phyloP scores from a whole-genome alignment of 306 rosid genomes.

The Cucurbita moschata region DNA sequence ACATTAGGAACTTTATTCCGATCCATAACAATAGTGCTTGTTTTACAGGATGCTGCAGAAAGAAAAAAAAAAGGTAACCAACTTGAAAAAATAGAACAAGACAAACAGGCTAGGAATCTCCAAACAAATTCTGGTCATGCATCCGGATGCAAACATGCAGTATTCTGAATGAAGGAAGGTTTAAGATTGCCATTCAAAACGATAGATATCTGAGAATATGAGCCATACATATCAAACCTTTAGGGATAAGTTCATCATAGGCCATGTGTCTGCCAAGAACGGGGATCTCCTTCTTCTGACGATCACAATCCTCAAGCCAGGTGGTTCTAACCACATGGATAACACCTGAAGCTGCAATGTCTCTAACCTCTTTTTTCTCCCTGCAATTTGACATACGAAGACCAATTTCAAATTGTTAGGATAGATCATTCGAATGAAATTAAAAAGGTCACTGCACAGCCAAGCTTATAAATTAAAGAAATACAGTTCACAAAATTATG shows the following conservation, averaged over 20 bases:
- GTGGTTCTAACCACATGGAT: constrained; percentile 52
- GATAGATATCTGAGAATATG: neutral
- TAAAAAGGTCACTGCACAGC: neutral
- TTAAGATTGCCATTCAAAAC: neutral
- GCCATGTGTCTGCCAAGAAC: constrained; percentile 59
- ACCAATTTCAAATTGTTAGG: neutral
- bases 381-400: constrained; percentile 21
- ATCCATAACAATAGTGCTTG: constrained; percentile 21
- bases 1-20: constrained; percentile 27
- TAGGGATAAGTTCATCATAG: constrained; percentile 52
- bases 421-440: neutral
- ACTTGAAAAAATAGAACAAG: constrained; percentile 11
- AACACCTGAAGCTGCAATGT: constrained; percentile 64
- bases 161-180: neutral
- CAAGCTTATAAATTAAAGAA: neutral
- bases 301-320: constrained; percentile 92
- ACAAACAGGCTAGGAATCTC: neutral
- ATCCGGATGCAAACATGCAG: neutral
- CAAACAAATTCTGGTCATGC: neutral
- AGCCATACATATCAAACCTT: constrained; percentile 40
- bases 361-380: constrained; percentile 73
- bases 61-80: constrained; percentile 1
- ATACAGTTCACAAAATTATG: neutral
- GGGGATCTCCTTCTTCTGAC: constrained; percentile 53
- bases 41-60: constrained; percentile 26